Evolutionary conservation across 345 rosid species (phyloP), one percentile per base, ranked within the genome.

Genomic region (Linum usitatissimum): DNA sequence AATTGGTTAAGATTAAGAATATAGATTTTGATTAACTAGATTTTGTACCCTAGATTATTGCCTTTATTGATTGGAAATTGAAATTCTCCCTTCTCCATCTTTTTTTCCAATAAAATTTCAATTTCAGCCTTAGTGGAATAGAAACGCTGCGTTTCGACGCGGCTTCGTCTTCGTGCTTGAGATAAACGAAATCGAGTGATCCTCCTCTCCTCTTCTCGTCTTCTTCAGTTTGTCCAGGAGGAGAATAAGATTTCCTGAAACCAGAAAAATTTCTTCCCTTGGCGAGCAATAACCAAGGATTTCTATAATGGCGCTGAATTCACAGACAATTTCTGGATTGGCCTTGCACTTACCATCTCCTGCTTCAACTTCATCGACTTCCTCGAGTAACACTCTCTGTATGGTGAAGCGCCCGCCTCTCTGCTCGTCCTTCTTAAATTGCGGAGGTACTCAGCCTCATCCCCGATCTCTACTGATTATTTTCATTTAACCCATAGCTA

Each of bases 391-490:
- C 8, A 55, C 59, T n/a, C 59, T 55, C 59, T 55, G 30, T 19
- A 55, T 55, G 59, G 30, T 55, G 59, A 55, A 55, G 30, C 59
- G 59, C 21, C 59, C 28, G 30, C 59, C 59, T 18, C 59, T 55
- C 8, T 18, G 15, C 30, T 55, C 21, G 59, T 55, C 59, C 14
- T 55, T 18, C 30, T 28, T 55, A 6, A 18, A 20, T 28, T 30
- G 59, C 23, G 30, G 59, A n/a, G 30, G 59, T 55, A 55, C 10
- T 20, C 30, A 55, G 3, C 59, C 8, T 4, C 0, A n/a, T 9
- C 57, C 57, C 18, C 8, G 9, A 15, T 55, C 30, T 55, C 3
- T 13, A 9, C 59, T 55, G 3, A 55, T 19, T 34, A 34, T 34
- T 4, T 34, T 34, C 38, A 34, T 34, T 7, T 34, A 23, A 23